Conservation (phyloP, 179 eudicot species). For the Sideroxylon spinosum region DNA sequence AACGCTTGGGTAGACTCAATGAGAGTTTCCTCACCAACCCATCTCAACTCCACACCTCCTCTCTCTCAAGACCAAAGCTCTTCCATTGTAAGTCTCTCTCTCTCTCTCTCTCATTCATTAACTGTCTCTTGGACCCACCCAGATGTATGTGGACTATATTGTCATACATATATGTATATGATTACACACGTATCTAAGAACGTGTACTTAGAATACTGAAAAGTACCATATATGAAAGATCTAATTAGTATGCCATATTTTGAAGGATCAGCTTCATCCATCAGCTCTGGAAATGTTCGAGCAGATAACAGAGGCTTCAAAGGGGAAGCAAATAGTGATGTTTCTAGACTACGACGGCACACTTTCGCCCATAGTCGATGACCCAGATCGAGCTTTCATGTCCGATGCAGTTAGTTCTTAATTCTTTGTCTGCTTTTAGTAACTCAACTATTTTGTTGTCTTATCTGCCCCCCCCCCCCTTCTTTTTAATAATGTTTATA, state of each 20-base stretch:
- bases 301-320: constrained; percentile 65
- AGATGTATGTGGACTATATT: neutral
- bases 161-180: neutral
- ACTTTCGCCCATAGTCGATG: constrained; percentile 87
- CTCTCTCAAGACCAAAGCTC: constrained; percentile 21
- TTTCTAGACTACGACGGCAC: constrained; percentile 92
- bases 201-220: no score
- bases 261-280: constrained; percentile 42
- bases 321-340: constrained; percentile 84
- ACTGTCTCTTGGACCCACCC: neutral
- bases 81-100: constrained; percentile 28
- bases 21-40: constrained; percentile 91
- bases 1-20: constrained; percentile 85
- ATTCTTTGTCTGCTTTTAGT: neutral
- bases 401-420: constrained; percentile 54
- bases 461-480: neutral
- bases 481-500: neutral
- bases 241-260: no score
- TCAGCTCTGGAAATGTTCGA: constrained; percentile 85
- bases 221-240: no score
- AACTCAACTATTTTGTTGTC: no score
- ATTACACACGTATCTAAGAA: no score
- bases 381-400: constrained; percentile 93
- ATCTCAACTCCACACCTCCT: constrained; percentile 39
- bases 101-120: neutral